phyloP scores from a whole-genome alignment of 1,139 yeast species.

The Scheffersomyces lignicola region DNA sequence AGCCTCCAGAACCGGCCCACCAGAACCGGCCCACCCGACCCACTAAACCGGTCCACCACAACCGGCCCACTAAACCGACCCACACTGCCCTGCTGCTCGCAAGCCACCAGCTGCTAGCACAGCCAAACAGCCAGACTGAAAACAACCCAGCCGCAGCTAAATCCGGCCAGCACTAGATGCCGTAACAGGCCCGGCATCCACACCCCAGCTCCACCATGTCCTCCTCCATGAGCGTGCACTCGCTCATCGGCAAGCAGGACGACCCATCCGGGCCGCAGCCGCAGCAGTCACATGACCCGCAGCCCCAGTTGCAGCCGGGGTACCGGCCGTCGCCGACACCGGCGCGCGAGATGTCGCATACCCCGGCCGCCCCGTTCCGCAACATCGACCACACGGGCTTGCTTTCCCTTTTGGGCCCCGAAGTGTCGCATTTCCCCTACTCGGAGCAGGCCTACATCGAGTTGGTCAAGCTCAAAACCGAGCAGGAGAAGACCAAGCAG shows the following conservation, averaged over 20 bases:
- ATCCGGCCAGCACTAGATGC: too few species aligned
- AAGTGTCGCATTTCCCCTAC: constrained; percentile 54
- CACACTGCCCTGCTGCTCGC: too few species aligned
- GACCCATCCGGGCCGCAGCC: neutral
- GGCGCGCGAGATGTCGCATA: neutral
- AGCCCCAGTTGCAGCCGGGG: constrained; percentile 1
- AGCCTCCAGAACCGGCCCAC: too few species aligned
- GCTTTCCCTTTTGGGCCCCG: constrained; percentile 51
- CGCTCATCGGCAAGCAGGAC: constrained; percentile 13
- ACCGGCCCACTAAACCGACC: too few species aligned
- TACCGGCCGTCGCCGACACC: constrained; percentile 5
- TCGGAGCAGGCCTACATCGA: constrained; percentile 64
- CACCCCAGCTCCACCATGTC: constrained; percentile 7
- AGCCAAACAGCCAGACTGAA: too few species aligned
- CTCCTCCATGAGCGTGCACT: constrained; percentile 15
- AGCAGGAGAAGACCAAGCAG: constrained; percentile 84
- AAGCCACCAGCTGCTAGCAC: too few species aligned
- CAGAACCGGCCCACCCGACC: too few species aligned
- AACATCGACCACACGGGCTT: constrained; percentile 17
- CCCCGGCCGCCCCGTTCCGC: constrained; percentile 5
- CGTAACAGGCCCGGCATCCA: constrained; percentile 1
- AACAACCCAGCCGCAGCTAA: too few species aligned
- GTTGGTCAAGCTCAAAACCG: constrained; percentile 63
- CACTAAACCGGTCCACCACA: too few species aligned
- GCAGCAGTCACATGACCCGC: neutral